A percentile compares a stretch with the other conserved stretches of the same genome.
Conservation (phyloP, 495 filamentous ascomycete species). For the Melanomma pulvis-pyrius region DNA sequence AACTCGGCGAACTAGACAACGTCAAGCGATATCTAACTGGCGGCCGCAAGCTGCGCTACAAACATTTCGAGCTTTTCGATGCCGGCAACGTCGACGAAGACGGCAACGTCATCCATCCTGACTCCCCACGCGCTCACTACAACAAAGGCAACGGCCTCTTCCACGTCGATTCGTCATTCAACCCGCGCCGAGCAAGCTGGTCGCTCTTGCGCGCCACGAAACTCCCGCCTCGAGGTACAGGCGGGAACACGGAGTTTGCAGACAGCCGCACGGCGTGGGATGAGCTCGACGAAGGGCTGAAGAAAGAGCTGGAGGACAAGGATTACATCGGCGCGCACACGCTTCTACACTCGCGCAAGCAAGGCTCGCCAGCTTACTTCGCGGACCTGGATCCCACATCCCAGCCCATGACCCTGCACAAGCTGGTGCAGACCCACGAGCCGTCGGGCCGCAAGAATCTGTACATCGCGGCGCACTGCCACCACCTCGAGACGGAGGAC, state of each 20-base stretch:
- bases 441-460: conserved; percentile 56
- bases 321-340: conserved; percentile 61
- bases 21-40: conserved; percentile 56
- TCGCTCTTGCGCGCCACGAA: conserved; percentile 57
- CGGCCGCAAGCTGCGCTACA: conserved; percentile 53
- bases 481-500: conserved; percentile 56
- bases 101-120: conserved; percentile 47
- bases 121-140: conserved; percentile 42
- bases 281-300: conserved; percentile 49
- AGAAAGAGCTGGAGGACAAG: conserved; percentile 46
- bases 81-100: conserved; percentile 58
- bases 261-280: conserved; percentile 60
- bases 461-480: conserved; percentile 58
- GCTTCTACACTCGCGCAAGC: conserved; percentile 57
- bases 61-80: conserved; percentile 59
- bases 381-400: conserved; percentile 50
- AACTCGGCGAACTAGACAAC: conserved; percentile 62
- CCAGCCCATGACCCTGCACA: conserved; percentile 54
- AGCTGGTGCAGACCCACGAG: conserved; percentile 57
- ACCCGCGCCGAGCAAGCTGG: conserved; percentile 60
- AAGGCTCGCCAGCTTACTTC: conserved; percentile 57
- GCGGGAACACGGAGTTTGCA: conserved; percentile 62
- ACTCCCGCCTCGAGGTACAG: conserved; percentile 55
- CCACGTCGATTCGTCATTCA: conserved; percentile 63
- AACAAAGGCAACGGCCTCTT: conserved; percentile 57